Base-by-base conservation (phyloP, 352 stramenopile species). In the Phytophthora pinifolia region DNA sequence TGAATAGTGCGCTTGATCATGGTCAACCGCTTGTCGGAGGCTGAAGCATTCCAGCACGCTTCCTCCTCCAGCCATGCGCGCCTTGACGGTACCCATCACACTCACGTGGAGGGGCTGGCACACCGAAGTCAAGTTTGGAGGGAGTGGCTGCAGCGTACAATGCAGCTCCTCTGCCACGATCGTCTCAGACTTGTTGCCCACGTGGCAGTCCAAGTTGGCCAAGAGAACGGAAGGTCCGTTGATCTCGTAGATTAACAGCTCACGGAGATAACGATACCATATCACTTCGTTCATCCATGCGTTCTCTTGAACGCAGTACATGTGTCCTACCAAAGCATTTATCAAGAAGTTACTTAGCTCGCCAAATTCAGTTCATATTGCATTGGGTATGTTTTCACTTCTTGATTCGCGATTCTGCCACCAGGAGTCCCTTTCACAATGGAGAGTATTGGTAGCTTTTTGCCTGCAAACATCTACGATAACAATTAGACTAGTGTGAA, bases 1-100 rank as follows among this genome's bases (percentile, higher is more conserved):
- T 15, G 9, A 32, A 46, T 46, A 32, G 39, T 46, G 6, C 39
- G 39, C 18, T 46, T 31, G 9, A 46, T 31, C 10, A 31, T 46
- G 6, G 22, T 20, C 17, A 46, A 9, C 20, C 34, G 34, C 14
- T 39, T 39, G 1, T 39, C 34, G 13, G 34, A 4, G 13, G 34
- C 8, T 9, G 8, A 20, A 3, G 13, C 34, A 18, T 15, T 39
- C 34, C 9, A 39, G 13, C 3, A 15, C 18, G 9, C 34, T 15
- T 39, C 34, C 18, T 39, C 34, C 34, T 39, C 9, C 34, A 46
- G 39, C 39, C 39, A 46, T 9, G 39, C 18, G 10, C 9, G 8
- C 25, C 9, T 17, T 46, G 4, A 46, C 4, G 1, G 39, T 20
- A 6, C 39, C 39, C 18, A 46, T 46, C 6, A 32, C 39, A 46